A percentile compares a stretch with the other conserved stretches of the same genome.
Conservation (phyloP, 2,329 filamentous ascomycete species). For the Alternaria consortialis region DNA sequence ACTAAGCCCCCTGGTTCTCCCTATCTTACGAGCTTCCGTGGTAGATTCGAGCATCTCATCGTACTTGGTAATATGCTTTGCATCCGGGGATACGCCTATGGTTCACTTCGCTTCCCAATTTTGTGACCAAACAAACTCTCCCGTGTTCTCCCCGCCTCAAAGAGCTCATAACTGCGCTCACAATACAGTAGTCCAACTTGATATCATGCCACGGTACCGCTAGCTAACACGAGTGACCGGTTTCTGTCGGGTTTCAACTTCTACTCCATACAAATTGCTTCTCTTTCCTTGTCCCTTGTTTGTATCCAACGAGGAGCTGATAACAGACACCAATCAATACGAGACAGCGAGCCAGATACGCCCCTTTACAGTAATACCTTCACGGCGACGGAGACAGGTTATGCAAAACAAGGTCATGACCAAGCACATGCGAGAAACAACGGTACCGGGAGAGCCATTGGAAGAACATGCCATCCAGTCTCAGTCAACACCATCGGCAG, state of each 20-base stretch:
- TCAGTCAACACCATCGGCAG: slow-evolving; percentile 4
- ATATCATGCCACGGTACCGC: background rate
- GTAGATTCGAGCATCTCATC: background rate
- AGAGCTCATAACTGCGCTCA: background rate
- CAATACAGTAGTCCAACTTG: background rate
- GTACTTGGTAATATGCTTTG: background rate
- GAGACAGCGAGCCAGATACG: background rate
- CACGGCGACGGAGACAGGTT: background rate
- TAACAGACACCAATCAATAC: background rate
- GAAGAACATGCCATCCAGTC: background rate
- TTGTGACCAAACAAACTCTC: background rate
- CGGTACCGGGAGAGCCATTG: background rate
- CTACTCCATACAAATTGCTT: background rate
- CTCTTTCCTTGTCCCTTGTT: background rate
- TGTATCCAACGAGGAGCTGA: background rate
- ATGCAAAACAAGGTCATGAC: background rate
- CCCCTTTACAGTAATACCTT: background rate
- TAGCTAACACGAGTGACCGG: background rate
- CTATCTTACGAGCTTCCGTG: background rate
- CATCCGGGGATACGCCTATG: background rate
- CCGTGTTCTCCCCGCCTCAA: background rate
- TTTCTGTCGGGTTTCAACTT: background rate
- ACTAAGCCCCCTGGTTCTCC: background rate
- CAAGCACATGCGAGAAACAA: background rate
- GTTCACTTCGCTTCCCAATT: background rate